Evolutionary conservation across 139 green algal genomes (phyloP), one percentile per base, ranked within the genome.

Genomic region (Yamagishiella unicocca): DNA sequence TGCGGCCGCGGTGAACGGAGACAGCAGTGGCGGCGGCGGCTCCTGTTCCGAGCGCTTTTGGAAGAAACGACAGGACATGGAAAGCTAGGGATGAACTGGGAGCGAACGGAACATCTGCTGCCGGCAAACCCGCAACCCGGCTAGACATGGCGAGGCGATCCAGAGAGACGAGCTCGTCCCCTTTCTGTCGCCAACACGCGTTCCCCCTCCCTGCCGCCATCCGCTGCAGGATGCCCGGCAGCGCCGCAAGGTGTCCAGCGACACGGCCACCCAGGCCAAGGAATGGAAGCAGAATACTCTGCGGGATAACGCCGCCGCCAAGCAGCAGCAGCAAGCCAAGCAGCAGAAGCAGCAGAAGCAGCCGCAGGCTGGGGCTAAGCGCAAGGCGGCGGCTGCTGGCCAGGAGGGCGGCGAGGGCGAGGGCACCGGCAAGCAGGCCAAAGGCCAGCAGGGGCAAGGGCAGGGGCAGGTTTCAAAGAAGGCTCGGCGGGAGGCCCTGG

Each of bases 201-300:
- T n/a, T n/a, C n/a, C 50, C 50, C 50, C 50, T 58, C 50, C 50
- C 50, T 17, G 50, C 50, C 17, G 12, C 9, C 10, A 29, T 53
- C 67, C 46, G 27, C 50, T 35, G 67, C 74, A 91, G 88, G 88
- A 83, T 62, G 88, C 88, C 0, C 83, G 88, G 17, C 38, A 73
- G 70, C 62, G 50, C 22, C 88, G 88, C 58, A 84, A 89, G 37
- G 89, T 71, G 9, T n/a, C 88, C 12, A 45, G 61, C 22, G 53
- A 80, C 1, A 58, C 45, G 9, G 82, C 82, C 24, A 31, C 27
- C 25, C 19, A 89, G 37, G 89, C 89, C 37, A 92, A 92, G 85
- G 82, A 93, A 55, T 92, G 88, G 92, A 83, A 64, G 33, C 53
- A 93, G 74, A 83, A 90, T 45, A 68, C 89, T 33, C 83, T 90